Percentiles rank a stretch among this genome's conserved stretches.
Conservation (phyloP, 345 rosid genomes). For the Dipteronia sinensis region DNA sequence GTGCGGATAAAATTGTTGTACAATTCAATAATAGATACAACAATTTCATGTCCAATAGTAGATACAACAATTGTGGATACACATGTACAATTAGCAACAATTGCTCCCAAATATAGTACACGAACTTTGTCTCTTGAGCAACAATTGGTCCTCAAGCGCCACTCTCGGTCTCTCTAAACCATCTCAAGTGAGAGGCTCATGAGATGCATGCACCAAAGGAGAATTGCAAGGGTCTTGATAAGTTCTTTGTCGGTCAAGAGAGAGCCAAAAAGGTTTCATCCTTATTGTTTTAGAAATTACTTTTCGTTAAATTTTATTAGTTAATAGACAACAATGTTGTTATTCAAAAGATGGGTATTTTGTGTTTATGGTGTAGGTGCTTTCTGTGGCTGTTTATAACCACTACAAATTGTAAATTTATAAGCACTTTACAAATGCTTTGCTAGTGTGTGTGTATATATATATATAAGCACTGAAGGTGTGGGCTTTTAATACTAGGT, state of each 20-base stretch:
- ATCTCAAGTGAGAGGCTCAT: too few relatives aligned
- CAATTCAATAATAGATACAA: too few relatives aligned
- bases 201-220: too few relatives aligned
- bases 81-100: too few relatives aligned
- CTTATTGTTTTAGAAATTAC: not conserved
- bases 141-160: too few relatives aligned
- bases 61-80: too few relatives aligned
- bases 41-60: too few relatives aligned
- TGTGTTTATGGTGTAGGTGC: conserved; percentile 54
- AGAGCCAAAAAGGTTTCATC: conserved; percentile 76
- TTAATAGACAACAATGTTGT: not conserved
- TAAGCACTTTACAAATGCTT: conserved; percentile 9
- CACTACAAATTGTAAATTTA: conserved; percentile 48
- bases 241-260: conserved; percentile 83
- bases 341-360: not conserved
- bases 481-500: conserved; percentile 64
- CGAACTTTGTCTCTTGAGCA: too few relatives aligned
- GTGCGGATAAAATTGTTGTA: too few relatives aligned
- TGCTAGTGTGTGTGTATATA: not conserved
- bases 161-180: too few relatives aligned
- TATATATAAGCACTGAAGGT: conserved; percentile 16
- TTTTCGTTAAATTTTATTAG: not conserved
- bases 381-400: conserved; percentile 91
- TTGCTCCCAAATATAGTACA: too few relatives aligned
- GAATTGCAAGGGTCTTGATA: conserved; percentile 83